These are phyloP conservation scores for Penicillium egyptiacum DNA, from an alignment of 495 filamentous ascomycete genomes.

Conservation along the genomic window DNA sequence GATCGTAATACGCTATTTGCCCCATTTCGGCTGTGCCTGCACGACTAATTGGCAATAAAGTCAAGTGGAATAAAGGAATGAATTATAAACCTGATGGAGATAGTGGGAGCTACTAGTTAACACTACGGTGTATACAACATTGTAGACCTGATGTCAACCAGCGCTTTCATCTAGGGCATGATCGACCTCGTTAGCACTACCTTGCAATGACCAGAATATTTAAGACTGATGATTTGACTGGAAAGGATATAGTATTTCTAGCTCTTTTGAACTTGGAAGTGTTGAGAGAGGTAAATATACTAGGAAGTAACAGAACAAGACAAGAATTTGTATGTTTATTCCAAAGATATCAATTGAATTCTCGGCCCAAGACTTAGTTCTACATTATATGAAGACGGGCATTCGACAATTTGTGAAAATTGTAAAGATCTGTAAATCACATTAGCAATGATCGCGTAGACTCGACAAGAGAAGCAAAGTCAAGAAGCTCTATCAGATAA, in stretches of 20 bases:
- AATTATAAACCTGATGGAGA: background rate
- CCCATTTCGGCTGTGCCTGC: background rate
- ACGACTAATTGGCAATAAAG: background rate
- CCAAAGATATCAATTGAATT: background rate
- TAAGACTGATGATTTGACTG: background rate
- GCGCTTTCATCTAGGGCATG: too few species aligned
- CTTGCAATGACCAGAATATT: background rate
- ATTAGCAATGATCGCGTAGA: conserved; percentile 15
- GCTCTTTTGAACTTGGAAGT: too few species aligned
- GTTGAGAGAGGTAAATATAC: background rate
- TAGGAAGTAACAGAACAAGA: background rate
- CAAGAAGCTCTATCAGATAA: conserved; percentile 43
- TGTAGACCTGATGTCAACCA: background rate
- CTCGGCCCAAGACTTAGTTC: too few species aligned
- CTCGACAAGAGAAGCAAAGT: conserved; percentile 8
- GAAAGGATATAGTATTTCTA: background rate
- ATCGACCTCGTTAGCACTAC: background rate
- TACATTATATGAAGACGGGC: background rate
- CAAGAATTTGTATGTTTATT: background rate
- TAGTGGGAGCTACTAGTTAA: background rate
- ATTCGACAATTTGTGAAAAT: background rate
- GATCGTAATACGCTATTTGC: background rate
- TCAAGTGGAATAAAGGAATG: background rate
- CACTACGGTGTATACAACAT: background rate
- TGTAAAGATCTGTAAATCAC: conserved; percentile 1